A percentile compares a stretch with the other conserved stretches of the same genome.
Conservation (phyloP, 371 early-diverging fungal species). For the Thermomucor indicae-seudaticae region DNA sequence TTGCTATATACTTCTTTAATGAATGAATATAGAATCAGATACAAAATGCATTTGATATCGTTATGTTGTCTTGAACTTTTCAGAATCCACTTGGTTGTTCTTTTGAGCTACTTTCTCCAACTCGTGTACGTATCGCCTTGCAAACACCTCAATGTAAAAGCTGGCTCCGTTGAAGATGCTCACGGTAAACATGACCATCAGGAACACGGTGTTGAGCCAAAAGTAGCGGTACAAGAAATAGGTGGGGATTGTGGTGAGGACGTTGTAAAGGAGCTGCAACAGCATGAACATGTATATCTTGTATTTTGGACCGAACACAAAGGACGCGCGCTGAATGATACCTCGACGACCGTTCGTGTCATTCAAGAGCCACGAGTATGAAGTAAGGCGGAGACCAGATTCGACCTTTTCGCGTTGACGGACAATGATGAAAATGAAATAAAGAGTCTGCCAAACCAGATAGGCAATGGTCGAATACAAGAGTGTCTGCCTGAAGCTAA, state of each 20-base stretch:
- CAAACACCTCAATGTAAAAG: slow-evolving; percentile 74
- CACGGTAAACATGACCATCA: slow-evolving; percentile 52
- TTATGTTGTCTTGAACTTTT: no score
- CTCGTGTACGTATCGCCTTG: slow-evolving; percentile 54
- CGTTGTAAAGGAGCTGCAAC: slow-evolving; percentile 58
- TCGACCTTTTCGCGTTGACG: slow-evolving; percentile 61
- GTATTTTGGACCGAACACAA: slow-evolving; percentile 50
- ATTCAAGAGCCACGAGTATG: slow-evolving; percentile 65
- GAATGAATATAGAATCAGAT: no score
- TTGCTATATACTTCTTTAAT: no score
- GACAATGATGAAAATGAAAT: slow-evolving; percentile 62
- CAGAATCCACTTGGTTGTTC: no score
- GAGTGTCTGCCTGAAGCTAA: slow-evolving; percentile 38
- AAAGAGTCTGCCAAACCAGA: slow-evolving; percentile 64
- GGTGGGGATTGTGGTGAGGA: slow-evolving; percentile 43
- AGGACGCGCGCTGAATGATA: slow-evolving; percentile 44
- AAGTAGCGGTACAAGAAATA: slow-evolving; percentile 41
- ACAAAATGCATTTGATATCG: no score
- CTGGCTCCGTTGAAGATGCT: slow-evolving; percentile 71
- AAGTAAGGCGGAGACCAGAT: slow-evolving; percentile 57
- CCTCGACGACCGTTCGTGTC: slow-evolving; percentile 45
- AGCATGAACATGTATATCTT: slow-evolving; percentile 64
- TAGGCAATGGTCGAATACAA: slow-evolving; percentile 53
- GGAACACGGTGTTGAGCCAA: slow-evolving; percentile 53
- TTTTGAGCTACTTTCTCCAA: slow-evolving; percentile 32